Conservation (phyloP, 257 asterid genomes). For the Cinchona pubescens region DNA sequence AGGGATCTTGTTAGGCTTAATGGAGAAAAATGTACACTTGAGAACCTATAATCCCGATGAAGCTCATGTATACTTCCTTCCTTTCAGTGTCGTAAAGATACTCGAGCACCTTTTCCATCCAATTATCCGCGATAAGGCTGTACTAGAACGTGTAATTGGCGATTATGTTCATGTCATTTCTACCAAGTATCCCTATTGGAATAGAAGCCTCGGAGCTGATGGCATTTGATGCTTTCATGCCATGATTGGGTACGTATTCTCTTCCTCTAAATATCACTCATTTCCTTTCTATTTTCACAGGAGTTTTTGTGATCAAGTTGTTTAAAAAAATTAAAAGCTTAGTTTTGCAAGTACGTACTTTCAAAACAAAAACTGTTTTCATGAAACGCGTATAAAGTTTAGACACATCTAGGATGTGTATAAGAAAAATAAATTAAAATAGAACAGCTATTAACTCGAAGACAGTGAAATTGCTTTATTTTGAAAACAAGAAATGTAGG, state of each 20-base stretch:
- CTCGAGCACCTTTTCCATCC: conserved; percentile 54
- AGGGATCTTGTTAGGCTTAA: conserved; percentile 48
- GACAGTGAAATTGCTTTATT: no score
- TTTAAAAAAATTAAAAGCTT: no score
- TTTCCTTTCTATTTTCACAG: no score
- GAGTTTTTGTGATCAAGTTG: no score
- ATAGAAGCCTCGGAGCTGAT: conserved; percentile 62
- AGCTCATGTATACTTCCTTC: conserved; percentile 64
- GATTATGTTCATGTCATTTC: conserved; percentile 50
- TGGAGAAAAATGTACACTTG: conserved; percentile 33
- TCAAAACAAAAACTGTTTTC: no score
- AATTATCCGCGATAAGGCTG: conserved; percentile 51
- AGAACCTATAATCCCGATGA: conserved; percentile 48
- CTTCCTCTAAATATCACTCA: background rate
- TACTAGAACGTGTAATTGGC: conserved; percentile 41
- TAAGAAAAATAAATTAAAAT: no score
- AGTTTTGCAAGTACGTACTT: no score
- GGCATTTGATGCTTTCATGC: conserved; percentile 74
- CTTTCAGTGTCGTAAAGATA: conserved; percentile 72
- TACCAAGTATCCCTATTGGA: conserved; percentile 56
- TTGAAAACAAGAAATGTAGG: no score
- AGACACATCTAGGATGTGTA: no score
- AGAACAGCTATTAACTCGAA: no score
- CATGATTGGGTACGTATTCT: conserved; percentile 58
- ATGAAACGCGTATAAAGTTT: no score